Evolutionary conservation across 805 yeast species (phyloP).

Genomic region (Candida verbasci): DNA sequence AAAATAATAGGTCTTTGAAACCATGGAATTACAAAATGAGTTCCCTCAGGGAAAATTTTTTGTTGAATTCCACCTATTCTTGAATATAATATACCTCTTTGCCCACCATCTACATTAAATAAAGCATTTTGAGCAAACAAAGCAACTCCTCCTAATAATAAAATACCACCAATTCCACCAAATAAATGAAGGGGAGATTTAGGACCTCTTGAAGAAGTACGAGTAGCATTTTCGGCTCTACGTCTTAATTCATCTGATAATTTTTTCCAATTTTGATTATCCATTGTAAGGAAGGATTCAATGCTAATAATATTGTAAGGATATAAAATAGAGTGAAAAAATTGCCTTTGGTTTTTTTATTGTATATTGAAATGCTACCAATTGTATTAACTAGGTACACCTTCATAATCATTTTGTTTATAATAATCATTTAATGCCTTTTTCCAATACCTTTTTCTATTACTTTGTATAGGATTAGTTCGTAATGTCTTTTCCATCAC

Average conservation of each 20-base stretch:
- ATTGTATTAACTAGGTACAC: conserved; percentile 65
- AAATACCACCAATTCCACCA: conserved; percentile 39
- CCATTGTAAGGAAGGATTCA: conserved; percentile 20
- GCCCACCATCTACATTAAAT: conserved; percentile 92
- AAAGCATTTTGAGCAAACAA: conserved; percentile 40
- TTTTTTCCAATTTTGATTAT: conserved; percentile 40
- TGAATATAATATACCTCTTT: conserved; percentile 91
- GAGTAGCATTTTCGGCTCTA: conserved; percentile 26
- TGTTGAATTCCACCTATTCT: conserved; percentile 82
- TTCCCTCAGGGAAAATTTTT: conserved; percentile 84
- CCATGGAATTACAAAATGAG: conserved; percentile 93
- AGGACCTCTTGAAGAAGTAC: conserved; percentile 18
- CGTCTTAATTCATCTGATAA: conserved; percentile 40
- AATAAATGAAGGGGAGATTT: conserved; percentile 34
- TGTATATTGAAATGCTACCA: neutral
- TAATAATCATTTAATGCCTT: conserved; percentile 50
- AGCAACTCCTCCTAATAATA: conserved; percentile 37
- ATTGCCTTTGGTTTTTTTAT: too few relatives aligned
- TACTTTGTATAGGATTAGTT: conserved; percentile 64
- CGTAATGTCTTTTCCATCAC: conserved; percentile 50
- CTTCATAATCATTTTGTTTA: conserved; percentile 69
- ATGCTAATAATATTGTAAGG: neutral
- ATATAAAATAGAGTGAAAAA: too few relatives aligned
- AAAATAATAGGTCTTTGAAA: conserved; percentile 86
- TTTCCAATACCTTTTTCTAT: conserved; percentile 62